Percentiles rank a stretch among this genome's conserved stretches.
phyloP scores from a whole-genome alignment of 2,329 filamentous ascomycete species.

The Botrytis paeoniae region DNA sequence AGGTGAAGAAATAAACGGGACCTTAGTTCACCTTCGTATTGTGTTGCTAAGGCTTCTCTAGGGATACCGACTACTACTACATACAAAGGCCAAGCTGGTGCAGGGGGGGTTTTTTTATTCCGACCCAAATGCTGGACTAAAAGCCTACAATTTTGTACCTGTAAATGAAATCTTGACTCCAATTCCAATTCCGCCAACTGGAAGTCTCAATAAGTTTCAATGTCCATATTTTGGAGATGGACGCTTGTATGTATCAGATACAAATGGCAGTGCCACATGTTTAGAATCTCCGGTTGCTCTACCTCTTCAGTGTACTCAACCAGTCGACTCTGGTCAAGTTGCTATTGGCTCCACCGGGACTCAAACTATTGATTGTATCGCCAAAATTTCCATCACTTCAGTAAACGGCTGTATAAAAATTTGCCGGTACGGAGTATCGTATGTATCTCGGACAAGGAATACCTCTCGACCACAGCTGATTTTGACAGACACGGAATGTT shows the following conservation, averaged over 20 bases:
- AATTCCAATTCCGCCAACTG: conserved; percentile 38
- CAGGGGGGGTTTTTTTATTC: conserved; percentile 42
- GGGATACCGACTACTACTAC: conserved; percentile 38
- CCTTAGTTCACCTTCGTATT: conserved; percentile 29
- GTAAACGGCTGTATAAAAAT: conserved; percentile 28
- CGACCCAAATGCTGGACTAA: conserved; percentile 40
- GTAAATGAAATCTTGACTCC: conserved; percentile 37
- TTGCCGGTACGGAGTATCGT: no score
- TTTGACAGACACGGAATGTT: no score
- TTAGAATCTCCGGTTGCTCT: conserved; percentile 40
- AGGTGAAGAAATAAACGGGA: background rate
- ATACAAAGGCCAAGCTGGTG: conserved; percentile 37
- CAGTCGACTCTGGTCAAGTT: conserved; percentile 38
- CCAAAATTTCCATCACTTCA: conserved; percentile 36
- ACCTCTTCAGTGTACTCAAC: conserved; percentile 40
- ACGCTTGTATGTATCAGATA: conserved; percentile 36
- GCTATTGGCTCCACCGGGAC: conserved; percentile 38
- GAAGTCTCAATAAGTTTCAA: conserved; percentile 40
- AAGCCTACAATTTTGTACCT: conserved; percentile 41
- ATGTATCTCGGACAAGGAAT: no score
- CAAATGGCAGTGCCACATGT: conserved; percentile 31
- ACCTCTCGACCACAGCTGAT: no score
- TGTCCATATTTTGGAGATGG: conserved; percentile 42
- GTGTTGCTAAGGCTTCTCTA: conserved; percentile 22
- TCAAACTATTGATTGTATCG: conserved; percentile 33